These are phyloP conservation scores for Clavariopsis aquatica DNA, from an alignment of 495 filamentous ascomycete genomes.

Conservation along the genomic window DNA sequence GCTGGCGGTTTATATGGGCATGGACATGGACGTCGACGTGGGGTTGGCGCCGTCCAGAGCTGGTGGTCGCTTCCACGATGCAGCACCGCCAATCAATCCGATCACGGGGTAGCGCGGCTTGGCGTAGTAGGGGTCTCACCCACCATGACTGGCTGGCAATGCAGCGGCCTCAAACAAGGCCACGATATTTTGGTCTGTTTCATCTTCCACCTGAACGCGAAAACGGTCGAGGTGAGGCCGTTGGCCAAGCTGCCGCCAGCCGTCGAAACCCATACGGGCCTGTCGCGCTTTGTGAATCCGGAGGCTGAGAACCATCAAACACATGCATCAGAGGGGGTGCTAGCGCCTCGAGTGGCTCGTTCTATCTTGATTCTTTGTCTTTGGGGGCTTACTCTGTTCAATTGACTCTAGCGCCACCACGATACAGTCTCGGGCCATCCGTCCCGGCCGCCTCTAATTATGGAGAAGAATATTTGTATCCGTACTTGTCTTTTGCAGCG, in stretches of 20 bases:
- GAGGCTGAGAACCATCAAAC: slow-evolving; percentile 1
- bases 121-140: neutral
- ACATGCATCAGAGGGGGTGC: neutral
- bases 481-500: slow-evolving; percentile 45
- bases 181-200: slow-evolving; percentile 33
- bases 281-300: neutral
- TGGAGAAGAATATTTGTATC: slow-evolving; percentile 41
- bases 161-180: slow-evolving; percentile 16
- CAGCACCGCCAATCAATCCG: slow-evolving; percentile 29
- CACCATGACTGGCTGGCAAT: slow-evolving; percentile 25
- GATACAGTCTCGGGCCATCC: neutral
- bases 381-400: neutral
- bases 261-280: neutral
- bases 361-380: neutral
- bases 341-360: neutral
- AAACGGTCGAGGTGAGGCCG: slow-evolving; percentile 13
- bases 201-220: slow-evolving; percentile 15
- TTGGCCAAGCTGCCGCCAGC: slow-evolving; percentile 16
- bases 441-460: slow-evolving; percentile 13
- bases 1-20: slow-evolving; percentile 3
- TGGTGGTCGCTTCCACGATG: slow-evolving; percentile 1
- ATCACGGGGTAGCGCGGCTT: slow-evolving; percentile 17
- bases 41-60: slow-evolving; percentile 21
- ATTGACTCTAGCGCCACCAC: neutral
- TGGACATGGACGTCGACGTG: too few relatives aligned